Base-by-base conservation (phyloP, 2,329 filamentous ascomycete genomes). In the Ilyonectria robusta region DNA sequence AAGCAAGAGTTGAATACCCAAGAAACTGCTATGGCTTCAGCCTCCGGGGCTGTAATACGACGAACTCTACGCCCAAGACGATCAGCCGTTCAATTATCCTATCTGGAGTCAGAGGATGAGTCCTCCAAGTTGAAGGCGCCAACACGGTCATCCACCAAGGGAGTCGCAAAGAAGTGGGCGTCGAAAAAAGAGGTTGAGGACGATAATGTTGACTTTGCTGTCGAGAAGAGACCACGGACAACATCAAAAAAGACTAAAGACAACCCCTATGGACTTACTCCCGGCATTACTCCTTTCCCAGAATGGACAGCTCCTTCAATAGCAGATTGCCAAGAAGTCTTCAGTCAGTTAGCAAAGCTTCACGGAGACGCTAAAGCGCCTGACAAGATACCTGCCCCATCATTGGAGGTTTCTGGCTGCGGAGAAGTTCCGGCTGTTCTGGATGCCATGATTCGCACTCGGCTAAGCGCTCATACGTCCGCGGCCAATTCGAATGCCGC, bases 251-350 rank as follows among this genome's bases (percentile, higher is more conserved):
- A 76, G 60, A 70, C 74, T 1, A 76, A 76, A 23, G 59, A 62
- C 11, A 76, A 76, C 29, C 74, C 74, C 5, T 76, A 76, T 51
- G 74, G 74, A 31, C 70, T 76, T 33, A 76, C 74, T 17, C 74
- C 74, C 15, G 74, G 74, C 19, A 72, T 73, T 21, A 76, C 74
- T 9, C 74, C 74, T 9, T 76, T 76, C 35, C 72, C 74, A 13
- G 71, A 76, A 19, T 76, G 74, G 74, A 13, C 55, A 50, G 54
- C 67, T 13, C 74, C 74, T 29, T 76, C 72, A 10, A 48, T 59
- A 35, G 58, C 51, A 54, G 72, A 73, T 1, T 76, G 74, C 15
- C 62, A 74, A 54, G 67, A 73, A 47, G 72, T 74, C 19, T 76
- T 76, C 47, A 35, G n/a, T 6, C 63, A 65, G 33, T 57, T 76